Percentiles rank a stretch among this genome's conserved stretches.
Conservation (phyloP, 2,329 filamentous ascomycete species). For the Chalaropsis thielavioides region DNA sequence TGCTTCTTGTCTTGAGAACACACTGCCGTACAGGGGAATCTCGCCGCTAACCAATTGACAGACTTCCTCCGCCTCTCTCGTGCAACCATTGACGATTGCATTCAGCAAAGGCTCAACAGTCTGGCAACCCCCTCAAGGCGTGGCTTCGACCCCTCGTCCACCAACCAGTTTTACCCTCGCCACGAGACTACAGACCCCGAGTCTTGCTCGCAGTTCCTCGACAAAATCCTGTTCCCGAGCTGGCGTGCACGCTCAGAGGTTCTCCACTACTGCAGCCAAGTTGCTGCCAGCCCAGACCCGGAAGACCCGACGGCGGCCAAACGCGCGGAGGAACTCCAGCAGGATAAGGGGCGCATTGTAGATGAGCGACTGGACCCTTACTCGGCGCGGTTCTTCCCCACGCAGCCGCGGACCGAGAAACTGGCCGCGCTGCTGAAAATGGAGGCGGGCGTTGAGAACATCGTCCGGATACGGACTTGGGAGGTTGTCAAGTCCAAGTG, state of each 20-base stretch:
- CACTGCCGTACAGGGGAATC: background rate
- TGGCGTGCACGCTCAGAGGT: constrained; percentile 78
- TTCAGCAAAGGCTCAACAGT: constrained; percentile 83
- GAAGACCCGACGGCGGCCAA: constrained; percentile 65
- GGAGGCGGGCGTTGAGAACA: constrained; percentile 62
- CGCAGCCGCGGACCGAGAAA: constrained; percentile 65
- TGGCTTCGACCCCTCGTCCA: constrained; percentile 68
- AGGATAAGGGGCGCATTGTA: constrained; percentile 57
- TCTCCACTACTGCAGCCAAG: constrained; percentile 73
- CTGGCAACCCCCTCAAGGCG: constrained; percentile 57
- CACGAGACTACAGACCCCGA: constrained; percentile 38
- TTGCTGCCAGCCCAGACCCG: constrained; percentile 76
- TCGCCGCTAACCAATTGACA: constrained; percentile 26
- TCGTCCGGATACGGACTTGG: constrained; percentile 75
- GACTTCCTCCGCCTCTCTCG: constrained; percentile 86
- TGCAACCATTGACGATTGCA: constrained; percentile 77
- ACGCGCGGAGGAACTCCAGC: constrained; percentile 54
- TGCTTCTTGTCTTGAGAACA: background rate
- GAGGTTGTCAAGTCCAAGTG: constrained; percentile 62
- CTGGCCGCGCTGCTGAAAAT: constrained; percentile 60
- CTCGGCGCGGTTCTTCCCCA: constrained; percentile 64
- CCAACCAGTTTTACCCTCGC: constrained; percentile 37
- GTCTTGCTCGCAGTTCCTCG: constrained; percentile 59
- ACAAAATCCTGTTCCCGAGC: constrained; percentile 67
- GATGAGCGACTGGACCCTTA: constrained; percentile 90